Percentiles rank a stretch among this genome's conserved stretches.
Conservation (phyloP, 768 basidiomycete species). For the Tulasnella sp. region DNA sequence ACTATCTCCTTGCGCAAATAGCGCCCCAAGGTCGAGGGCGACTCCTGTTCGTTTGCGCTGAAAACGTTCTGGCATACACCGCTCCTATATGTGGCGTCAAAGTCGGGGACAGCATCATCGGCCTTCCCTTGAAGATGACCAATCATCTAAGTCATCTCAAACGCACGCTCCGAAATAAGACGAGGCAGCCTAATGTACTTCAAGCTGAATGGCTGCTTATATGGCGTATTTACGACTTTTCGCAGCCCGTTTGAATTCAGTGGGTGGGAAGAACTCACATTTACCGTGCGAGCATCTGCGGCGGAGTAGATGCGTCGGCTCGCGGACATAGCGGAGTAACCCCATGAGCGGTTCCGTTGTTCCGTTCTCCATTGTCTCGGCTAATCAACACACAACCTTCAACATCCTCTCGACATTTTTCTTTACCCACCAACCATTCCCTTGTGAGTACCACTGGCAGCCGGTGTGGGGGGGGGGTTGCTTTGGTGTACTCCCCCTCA, state of each 20-base stretch:
- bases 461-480: no score
- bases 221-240: neutral
- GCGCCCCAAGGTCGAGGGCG: neutral
- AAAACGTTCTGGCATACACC: neutral
- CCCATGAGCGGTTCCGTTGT: no score
- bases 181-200: neutral
- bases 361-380: no score
- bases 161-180: neutral
- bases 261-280: neutral
- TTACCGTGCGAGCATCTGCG: no score
- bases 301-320: no score
- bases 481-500: no score
- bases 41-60: neutral
- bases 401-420: no score
- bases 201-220: conserved; percentile 5
- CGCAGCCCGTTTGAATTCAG: neutral
- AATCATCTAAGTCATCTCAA: neutral
- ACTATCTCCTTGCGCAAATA: neutral
- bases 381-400: no score
- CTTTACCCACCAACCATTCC: no score
- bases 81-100: neutral
- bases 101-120: neutral
- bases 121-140: neutral
- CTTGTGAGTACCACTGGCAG: no score
- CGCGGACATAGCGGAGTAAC: no score